A percentile compares a stretch with the other conserved stretches of the same genome.
Conservation (phyloP, 2,329 filamentous ascomycete genomes). For the Colletotrichum sp. region DNA sequence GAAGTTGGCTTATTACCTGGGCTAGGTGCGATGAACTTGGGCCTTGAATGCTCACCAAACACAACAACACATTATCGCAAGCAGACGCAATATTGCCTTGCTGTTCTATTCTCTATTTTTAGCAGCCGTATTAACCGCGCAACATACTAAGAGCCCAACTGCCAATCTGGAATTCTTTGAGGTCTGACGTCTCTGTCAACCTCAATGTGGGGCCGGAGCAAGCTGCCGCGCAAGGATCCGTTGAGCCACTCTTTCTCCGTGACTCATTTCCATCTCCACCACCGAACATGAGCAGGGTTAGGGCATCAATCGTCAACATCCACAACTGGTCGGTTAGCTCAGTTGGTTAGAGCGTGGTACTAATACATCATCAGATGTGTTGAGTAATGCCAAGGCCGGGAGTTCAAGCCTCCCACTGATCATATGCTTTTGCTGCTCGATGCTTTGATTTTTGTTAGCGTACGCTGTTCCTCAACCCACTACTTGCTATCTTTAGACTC, state of each 20-base stretch:
- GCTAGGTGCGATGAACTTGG: neutral
- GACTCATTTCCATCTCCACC: neutral
- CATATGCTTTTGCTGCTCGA: neutral
- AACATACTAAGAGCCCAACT: neutral
- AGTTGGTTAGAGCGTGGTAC: slow-evolving; percentile 23
- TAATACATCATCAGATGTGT: slow-evolving; percentile 13
- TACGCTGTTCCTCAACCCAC: neutral
- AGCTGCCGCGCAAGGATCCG: neutral
- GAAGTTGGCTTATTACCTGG: neutral
- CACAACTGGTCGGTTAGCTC: slow-evolving; percentile 15
- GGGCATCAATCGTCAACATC: fast-evolving
- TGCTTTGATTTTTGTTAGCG: neutral
- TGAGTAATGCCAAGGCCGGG: slow-evolving; percentile 20
- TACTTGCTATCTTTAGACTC: neutral
- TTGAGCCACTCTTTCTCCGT: neutral
- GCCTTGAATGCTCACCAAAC: neutral
- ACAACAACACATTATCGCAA: neutral
- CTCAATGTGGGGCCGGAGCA: neutral
- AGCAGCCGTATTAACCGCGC: fast-evolving
- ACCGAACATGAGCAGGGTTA: neutral
- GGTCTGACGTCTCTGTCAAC: neutral
- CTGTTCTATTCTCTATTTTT: neutral
- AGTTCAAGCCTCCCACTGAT: slow-evolving; percentile 22
- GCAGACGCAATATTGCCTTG: neutral
- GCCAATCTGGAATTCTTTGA: neutral